phyloP scores from a whole-genome alignment of 345 rosid genomes.

The Balakata baccata region DNA sequence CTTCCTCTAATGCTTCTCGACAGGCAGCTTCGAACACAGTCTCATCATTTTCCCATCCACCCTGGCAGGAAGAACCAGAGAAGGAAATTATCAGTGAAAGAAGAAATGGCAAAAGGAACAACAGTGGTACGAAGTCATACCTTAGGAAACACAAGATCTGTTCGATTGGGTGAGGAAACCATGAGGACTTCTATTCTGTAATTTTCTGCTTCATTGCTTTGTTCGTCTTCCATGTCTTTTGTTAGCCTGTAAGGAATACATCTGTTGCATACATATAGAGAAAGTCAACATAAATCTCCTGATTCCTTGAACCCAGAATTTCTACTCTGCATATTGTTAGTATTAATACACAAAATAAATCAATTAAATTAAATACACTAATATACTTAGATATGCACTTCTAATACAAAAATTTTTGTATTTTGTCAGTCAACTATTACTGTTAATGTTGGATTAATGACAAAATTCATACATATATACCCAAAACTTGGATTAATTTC shows the following conservation, averaged over 20 bases:
- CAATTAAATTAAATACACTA: too few relatives aligned
- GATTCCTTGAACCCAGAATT: too few relatives aligned
- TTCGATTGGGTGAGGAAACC: constrained; percentile 17
- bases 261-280: constrained; percentile 5
- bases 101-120: neutral
- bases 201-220: neutral
- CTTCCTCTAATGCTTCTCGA: constrained; percentile 23
- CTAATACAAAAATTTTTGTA: too few relatives aligned
- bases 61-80: neutral
- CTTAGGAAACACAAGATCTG: constrained; percentile 21
- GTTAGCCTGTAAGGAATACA: constrained; percentile 21
- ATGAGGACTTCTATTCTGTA: constrained; percentile 14
- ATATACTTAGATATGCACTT: too few relatives aligned
- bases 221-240: constrained; percentile 1
- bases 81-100: neutral
- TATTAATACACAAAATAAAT: too few relatives aligned
- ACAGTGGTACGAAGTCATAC: neutral
- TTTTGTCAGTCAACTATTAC: too few relatives aligned
- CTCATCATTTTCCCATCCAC: constrained; percentile 26
- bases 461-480: too few relatives aligned
- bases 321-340: too few relatives aligned
- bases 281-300: neutral
- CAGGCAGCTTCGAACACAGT: constrained; percentile 18
- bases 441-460: too few relatives aligned
- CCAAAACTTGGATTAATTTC: too few relatives aligned